These are phyloP conservation scores for Cyathus striatus DNA, from an alignment of 768 basidiomycete genomes.

Conservation along the genomic window DNA sequence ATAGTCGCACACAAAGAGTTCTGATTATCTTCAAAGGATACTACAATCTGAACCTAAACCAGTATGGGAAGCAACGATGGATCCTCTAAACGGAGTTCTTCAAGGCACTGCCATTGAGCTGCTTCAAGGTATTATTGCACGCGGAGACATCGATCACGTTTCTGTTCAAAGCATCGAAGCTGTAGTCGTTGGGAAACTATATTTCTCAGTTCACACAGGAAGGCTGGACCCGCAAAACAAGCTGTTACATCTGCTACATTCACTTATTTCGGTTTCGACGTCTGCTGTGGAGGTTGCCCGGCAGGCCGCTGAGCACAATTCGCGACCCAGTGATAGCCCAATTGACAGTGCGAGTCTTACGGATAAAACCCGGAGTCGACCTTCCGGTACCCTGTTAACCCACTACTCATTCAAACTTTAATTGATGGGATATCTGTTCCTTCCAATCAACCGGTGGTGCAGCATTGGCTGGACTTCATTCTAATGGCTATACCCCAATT, in stretches of 20 bases:
- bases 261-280: constrained; percentile 66
- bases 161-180: constrained; percentile 64
- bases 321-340: constrained; percentile 21
- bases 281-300: constrained; percentile 24
- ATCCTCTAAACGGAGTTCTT: constrained; percentile 53
- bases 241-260: constrained; percentile 85
- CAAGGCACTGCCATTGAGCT: constrained; percentile 79
- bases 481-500: constrained; percentile 88
- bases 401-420: constrained; percentile 72
- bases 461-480: constrained; percentile 97
- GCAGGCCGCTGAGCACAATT: constrained; percentile 14
- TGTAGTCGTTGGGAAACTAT: constrained; percentile 70
- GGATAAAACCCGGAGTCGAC: constrained; percentile 23
- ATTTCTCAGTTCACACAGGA: constrained; percentile 59
- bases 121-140: constrained; percentile 74
- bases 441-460: constrained; percentile 74
- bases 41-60: constrained; percentile 73
- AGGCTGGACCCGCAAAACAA: constrained; percentile 90
- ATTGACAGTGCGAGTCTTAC: constrained; percentile 26
- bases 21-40: constrained; percentile 39
- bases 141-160: constrained; percentile 69
- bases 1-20: not conserved
- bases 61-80: constrained; percentile 44
- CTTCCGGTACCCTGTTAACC: constrained; percentile 50
- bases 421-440: constrained; percentile 71